These are phyloP conservation scores for Neurospora tetrasperma DNA, from an alignment of 495 filamentous ascomycete species.

Conservation along the genomic window DNA sequence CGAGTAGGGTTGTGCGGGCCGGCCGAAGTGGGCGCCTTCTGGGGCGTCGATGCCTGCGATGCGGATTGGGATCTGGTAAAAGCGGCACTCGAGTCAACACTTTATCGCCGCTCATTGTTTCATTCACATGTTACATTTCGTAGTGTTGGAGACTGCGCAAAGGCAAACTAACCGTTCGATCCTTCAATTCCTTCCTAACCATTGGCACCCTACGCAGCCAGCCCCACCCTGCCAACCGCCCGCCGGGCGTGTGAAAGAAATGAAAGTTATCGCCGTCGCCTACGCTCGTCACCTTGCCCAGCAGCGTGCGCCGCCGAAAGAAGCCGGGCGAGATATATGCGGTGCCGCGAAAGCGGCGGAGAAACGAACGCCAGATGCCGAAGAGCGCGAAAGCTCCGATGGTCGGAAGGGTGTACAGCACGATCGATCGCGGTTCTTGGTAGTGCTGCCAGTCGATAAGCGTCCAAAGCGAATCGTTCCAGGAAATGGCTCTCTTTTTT, in stretches of 20 bases:
- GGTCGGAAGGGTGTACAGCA: conserved; percentile 47
- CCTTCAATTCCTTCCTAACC: conserved; percentile 55
- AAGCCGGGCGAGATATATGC: conserved; percentile 56
- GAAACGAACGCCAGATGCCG: conserved; percentile 49
- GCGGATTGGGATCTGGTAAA: conserved; percentile 62
- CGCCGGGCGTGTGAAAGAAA: conserved; percentile 88
- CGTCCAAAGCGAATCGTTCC: conserved; percentile 40
- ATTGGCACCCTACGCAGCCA: conserved; percentile 72
- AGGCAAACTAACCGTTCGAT: conserved; percentile 55
- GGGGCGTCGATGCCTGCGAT: conserved; percentile 90
- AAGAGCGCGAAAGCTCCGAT: conserved; percentile 61
- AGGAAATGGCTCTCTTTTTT: conserved; percentile 31
- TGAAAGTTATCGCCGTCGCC: conserved; percentile 95
- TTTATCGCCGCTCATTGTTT: background rate
- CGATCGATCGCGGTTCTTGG: conserved; percentile 45
- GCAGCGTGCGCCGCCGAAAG: conserved; percentile 62
- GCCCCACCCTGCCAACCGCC: conserved; percentile 77
- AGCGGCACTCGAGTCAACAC: conserved; percentile 3
- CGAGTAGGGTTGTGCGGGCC: conserved; percentile 72
- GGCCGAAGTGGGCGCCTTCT: conserved; percentile 84
- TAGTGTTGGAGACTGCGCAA: background rate
- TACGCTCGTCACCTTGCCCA: conserved; percentile 83
- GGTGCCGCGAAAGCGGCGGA: conserved; percentile 72
- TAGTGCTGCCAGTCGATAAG: conserved; percentile 56
- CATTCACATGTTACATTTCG: background rate